phyloP scores from a whole-genome alignment of 2,329 filamentous ascomycete species.

The Fusarium sp. region DNA sequence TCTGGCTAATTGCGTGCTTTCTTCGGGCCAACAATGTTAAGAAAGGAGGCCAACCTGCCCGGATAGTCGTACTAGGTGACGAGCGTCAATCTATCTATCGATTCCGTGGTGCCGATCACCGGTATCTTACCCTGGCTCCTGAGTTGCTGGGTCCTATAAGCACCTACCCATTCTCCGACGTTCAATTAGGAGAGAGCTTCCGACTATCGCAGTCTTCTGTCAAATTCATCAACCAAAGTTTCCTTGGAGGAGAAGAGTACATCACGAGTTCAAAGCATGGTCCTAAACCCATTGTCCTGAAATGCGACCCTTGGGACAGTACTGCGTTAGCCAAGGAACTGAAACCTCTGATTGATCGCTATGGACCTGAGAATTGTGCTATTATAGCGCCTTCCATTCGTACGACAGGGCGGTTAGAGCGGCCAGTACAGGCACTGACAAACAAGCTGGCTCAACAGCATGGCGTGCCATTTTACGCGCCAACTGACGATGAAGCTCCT shows the following conservation, averaged over 20 bases:
- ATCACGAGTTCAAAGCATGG: constrained; percentile 45
- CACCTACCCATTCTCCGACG: constrained; percentile 32
- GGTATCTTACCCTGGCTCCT: constrained; percentile 42
- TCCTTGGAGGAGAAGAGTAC: constrained; percentile 41
- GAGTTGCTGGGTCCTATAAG: constrained; percentile 34
- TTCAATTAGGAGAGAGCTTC: constrained; percentile 42
- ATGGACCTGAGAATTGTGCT: constrained; percentile 31
- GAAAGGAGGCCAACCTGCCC: constrained; percentile 24
- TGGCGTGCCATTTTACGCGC: constrained; percentile 36
- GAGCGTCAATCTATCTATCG: constrained; percentile 46
- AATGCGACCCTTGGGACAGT: constrained; percentile 16
- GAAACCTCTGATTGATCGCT: constrained; percentile 30
- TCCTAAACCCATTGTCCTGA: constrained; percentile 42
- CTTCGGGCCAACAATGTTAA: constrained; percentile 35
- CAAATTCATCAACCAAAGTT: constrained; percentile 43
- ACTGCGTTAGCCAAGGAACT: constrained; percentile 29
- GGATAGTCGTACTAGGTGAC: constrained; percentile 45
- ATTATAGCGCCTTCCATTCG: constrained; percentile 20
- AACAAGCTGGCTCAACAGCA: constrained; percentile 18
- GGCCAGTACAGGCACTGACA: background rate
- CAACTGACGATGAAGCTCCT: constrained; percentile 37
- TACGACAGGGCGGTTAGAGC: background rate
- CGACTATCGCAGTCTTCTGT: constrained; percentile 39
- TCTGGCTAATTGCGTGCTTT: constrained; percentile 42
- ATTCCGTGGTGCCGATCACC: constrained; percentile 44